Base-by-base conservation (phyloP, 331 rosid species). In the Arachis monticola region DNA sequence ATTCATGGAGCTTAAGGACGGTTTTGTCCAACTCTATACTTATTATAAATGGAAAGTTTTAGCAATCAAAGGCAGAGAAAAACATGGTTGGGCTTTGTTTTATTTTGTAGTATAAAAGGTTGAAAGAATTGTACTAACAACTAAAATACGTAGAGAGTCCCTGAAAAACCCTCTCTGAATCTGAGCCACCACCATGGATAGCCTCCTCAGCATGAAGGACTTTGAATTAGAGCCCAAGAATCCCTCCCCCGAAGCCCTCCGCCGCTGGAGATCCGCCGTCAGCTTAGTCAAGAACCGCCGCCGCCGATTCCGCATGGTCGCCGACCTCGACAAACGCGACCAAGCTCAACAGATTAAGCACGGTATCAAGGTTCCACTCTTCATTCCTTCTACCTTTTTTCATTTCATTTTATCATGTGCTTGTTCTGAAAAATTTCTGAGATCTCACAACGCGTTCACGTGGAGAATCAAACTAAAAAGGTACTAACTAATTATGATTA, bases 221-320 rank as follows among this genome's bases (percentile, higher is more conserved):
- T 89, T 89, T 72, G 79, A 85, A n/a, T 50, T 91, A 5, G 81
- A 84, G 11, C 45, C 8, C 75, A 91, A 87, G 64, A 80, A 87
- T 66, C 78, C 79, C 0, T 77, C 97, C 35, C 51, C 72, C 5
- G 91, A 86, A 55, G 80, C 90, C 17, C 68, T 76, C 70, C 48
- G 35, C n/a, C 60, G 88, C n/a, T 91, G 95, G 97, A 86, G 95
- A 75, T 59, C 75, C 50, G 95, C 93, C 77, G 97, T 87, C 75
- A 12, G 82, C 1, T 48, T 87, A 55, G 93, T 91, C 73, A 87
- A 81, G 59, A 91, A 91, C 62, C 90, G 27, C 47, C 76, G 86
- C 50, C 75, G 95, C 22, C 78, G 95, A 62, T 89, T 87, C 59
- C 97, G 97, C 1, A 67, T 57, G 64, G 86, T 86, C 73, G 90